Evolutionary conservation across 2,329 filamentous ascomycete species (phyloP).

Genomic region (Dactylellina parvicollis): DNA sequence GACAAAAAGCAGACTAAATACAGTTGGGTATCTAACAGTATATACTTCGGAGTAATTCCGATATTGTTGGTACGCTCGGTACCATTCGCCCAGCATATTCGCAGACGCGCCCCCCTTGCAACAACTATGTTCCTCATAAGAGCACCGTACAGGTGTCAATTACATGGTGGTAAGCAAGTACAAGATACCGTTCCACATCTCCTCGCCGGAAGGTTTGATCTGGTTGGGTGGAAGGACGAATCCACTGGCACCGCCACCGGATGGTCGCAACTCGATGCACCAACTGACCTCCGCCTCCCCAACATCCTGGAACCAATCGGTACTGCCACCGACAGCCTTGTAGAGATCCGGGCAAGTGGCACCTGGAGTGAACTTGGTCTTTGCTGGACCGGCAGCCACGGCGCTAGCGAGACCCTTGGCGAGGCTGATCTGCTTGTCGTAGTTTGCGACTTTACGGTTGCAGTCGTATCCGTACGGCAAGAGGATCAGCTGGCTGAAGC

Average conservation of each 20-base stretch:
- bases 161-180: constrained; percentile 34
- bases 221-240: constrained; percentile 66
- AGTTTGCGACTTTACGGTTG: constrained; percentile 35
- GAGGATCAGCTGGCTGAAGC: constrained; percentile 68
- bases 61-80: not conserved
- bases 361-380: constrained; percentile 62
- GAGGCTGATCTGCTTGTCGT: constrained; percentile 25
- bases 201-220: constrained; percentile 64
- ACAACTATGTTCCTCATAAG: not conserved
- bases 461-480: constrained; percentile 47
- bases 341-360: constrained; percentile 72
- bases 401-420: constrained; percentile 29
- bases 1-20: constrained; percentile 4
- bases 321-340: constrained; percentile 65
- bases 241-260: constrained; percentile 63
- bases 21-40: constrained; percentile 21
- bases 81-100: not conserved
- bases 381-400: constrained; percentile 60
- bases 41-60: constrained; percentile 1
- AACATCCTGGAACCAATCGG: constrained; percentile 64
- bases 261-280: constrained; percentile 65
- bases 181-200: constrained; percentile 64
- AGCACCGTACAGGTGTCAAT: not conserved
- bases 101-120: not conserved
- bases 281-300: constrained; percentile 57